Conservation (phyloP, 192 early-diverging fungal species). For the Pilobolus umbonatus region DNA sequence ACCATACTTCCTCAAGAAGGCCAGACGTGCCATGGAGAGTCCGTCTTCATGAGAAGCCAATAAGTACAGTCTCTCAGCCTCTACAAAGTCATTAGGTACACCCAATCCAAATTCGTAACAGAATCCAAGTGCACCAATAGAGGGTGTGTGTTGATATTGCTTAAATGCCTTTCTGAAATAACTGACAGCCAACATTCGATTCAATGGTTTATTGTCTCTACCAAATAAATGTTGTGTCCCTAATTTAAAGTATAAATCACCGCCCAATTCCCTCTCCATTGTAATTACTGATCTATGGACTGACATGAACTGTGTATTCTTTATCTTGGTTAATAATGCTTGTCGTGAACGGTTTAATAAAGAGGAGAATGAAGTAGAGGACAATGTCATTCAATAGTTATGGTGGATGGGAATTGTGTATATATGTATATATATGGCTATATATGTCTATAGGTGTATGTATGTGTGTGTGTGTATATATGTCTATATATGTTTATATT, state of each 20-base stretch:
- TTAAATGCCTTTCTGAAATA: slow-evolving; percentile 48
- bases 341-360: slow-evolving; percentile 14
- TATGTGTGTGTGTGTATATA: too few relatives aligned
- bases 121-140: slow-evolving; percentile 69
- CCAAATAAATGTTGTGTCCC: slow-evolving; percentile 49
- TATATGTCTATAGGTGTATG: too few relatives aligned
- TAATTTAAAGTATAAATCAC: slow-evolving; percentile 23
- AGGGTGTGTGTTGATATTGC: slow-evolving; percentile 34
- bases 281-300: not conserved
- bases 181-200: slow-evolving; percentile 46
- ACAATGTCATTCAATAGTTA: too few relatives aligned
- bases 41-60: slow-evolving; percentile 59
- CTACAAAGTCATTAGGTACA: slow-evolving; percentile 50
- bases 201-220: slow-evolving; percentile 28
- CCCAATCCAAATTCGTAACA: slow-evolving; percentile 87
- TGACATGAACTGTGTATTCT: not conserved
- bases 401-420: too few relatives aligned
- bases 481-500: too few relatives aligned
- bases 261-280: not conserved
- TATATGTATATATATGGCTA: too few relatives aligned
- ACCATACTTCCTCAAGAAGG: slow-evolving; percentile 77
- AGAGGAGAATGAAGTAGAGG: slow-evolving; percentile 10
- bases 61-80: slow-evolving; percentile 64
- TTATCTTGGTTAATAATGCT: slow-evolving; percentile 8
- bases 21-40: slow-evolving; percentile 62